Evolutionary conservation across 108 stramenopile species (phyloP).

Genomic region (Aurantiochytrium sp.): DNA sequence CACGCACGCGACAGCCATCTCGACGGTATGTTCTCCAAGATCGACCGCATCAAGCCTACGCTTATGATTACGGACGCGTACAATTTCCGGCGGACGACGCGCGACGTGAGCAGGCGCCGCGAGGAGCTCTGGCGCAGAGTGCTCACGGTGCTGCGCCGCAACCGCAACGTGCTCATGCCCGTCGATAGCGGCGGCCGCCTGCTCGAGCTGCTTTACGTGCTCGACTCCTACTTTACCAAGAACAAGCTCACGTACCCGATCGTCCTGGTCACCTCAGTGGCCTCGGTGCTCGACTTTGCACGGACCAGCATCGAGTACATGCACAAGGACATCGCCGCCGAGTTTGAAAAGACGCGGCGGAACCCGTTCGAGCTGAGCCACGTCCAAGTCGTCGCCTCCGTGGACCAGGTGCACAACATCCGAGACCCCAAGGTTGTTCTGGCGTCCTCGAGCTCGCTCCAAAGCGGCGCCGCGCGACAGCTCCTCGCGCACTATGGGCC

Average conservation of each 20-base stretch:
- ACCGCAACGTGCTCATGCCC: conserved; percentile 14
- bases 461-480: not conserved
- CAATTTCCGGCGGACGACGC: not conserved
- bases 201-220: conserved; percentile 11
- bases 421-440: conserved; percentile 13
- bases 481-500: not conserved
- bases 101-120: not conserved
- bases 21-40: not conserved
- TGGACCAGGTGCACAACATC: not conserved
- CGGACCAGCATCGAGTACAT: not conserved
- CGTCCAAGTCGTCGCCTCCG: not conserved
- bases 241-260: conserved; percentile 17
- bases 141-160: not conserved
- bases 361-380: not conserved
- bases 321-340: conserved; percentile 4
- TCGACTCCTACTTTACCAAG: not conserved
- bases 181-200: not conserved
- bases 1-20: conserved; percentile 3
- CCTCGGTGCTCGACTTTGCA: not conserved
- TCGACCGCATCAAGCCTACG: not conserved
- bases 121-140: not conserved
- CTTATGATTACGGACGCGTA: conserved; percentile 13
- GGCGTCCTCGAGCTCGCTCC: not conserved
- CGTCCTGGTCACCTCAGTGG: not conserved
- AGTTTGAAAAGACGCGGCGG: not conserved